A percentile compares a stretch with the other conserved stretches of the same genome.
Conservation (phyloP, 2,329 filamentous ascomycete species). For the Alternaria solani region DNA sequence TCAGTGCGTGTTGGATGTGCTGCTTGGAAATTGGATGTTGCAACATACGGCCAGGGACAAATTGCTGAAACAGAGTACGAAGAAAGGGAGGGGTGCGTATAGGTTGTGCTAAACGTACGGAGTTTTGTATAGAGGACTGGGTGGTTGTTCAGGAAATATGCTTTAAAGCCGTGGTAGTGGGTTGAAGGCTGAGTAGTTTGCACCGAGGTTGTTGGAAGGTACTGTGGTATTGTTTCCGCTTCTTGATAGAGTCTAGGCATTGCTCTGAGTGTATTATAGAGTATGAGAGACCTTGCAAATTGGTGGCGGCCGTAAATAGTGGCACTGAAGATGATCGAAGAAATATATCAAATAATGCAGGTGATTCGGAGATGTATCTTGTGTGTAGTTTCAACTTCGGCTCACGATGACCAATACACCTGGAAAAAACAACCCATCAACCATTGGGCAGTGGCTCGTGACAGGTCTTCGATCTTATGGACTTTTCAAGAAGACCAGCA, state of each 20-base stretch:
- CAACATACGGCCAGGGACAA: constrained; percentile 1
- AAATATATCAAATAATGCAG: neutral
- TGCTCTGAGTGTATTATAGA: neutral
- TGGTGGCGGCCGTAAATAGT: neutral
- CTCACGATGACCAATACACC: neutral
- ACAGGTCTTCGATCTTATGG: neutral
- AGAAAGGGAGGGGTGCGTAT: neutral
- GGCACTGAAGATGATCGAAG: neutral
- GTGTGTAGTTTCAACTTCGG: neutral
- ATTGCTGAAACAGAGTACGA: constrained; percentile 2
- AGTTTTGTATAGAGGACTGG: neutral
- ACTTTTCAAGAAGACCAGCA: neutral
- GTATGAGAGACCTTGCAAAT: neutral
- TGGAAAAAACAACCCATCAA: neutral
- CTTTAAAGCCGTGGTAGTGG: neutral
- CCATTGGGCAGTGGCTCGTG: neutral
- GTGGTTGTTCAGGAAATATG: constrained; percentile 3
- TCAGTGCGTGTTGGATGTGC: neutral
- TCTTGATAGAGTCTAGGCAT: neutral
- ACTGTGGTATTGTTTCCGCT: neutral
- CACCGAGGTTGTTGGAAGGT: neutral
- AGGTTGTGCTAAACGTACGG: neutral
- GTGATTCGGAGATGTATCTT: neutral
- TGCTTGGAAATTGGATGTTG: neutral
- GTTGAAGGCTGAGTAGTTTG: neutral